Percentiles rank a stretch among this genome's conserved stretches.
Conservation (phyloP, 345 rosid species). For the Balakata baccata region DNA sequence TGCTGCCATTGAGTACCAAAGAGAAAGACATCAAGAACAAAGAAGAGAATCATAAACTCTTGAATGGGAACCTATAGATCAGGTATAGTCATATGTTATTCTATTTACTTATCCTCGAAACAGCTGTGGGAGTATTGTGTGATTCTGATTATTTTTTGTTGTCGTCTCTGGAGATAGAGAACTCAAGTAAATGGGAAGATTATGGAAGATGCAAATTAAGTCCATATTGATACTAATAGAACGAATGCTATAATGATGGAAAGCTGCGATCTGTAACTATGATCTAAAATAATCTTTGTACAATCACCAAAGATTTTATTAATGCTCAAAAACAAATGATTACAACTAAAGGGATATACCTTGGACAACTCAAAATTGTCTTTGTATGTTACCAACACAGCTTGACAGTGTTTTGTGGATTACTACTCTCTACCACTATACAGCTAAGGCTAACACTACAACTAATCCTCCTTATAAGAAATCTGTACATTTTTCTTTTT, state of each 20-base stretch:
- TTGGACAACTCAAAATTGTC: too few relatives aligned
- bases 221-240: slow-evolving; percentile 48
- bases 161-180: slow-evolving; percentile 54
- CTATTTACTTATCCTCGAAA: not conserved
- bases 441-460: too few relatives aligned
- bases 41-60: slow-evolving; percentile 89
- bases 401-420: too few relatives aligned
- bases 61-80: slow-evolving; percentile 92
- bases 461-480: too few relatives aligned
- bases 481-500: too few relatives aligned
- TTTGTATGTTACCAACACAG: too few relatives aligned
- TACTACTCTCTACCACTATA: too few relatives aligned
- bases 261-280: slow-evolving; percentile 12
- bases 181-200: slow-evolving; percentile 77
- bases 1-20: slow-evolving; percentile 60
- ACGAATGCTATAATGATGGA: slow-evolving; percentile 64
- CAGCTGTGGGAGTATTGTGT: too few relatives aligned
- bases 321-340: too few relatives aligned
- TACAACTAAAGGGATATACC: too few relatives aligned
- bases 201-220: slow-evolving; percentile 57
- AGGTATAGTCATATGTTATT: slow-evolving; percentile 45
- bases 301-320: too few relatives aligned
- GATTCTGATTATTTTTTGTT: not conserved
- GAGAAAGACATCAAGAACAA: slow-evolving; percentile 64
- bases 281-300: too few relatives aligned